These are phyloP conservation scores for Dryas octopetala DNA, from an alignment of 306 rosid genomes.

Conservation along the genomic window DNA sequence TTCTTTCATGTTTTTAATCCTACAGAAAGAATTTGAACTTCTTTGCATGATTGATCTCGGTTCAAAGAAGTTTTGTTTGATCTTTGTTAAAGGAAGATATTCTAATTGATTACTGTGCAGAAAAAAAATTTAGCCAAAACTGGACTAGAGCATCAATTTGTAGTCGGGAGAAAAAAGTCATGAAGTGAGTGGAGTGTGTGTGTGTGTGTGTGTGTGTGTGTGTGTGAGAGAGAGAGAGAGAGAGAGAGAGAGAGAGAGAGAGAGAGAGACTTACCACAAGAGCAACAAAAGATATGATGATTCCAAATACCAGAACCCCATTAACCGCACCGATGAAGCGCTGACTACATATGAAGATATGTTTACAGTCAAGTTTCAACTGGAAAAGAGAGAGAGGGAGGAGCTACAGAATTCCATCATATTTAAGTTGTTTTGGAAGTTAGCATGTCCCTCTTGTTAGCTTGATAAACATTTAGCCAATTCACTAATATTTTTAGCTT, in stretches of 20 bases:
- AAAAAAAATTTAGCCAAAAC: background rate
- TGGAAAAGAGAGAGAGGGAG: background rate
- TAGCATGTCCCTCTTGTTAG: background rate
- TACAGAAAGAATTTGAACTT: too few relatives aligned
- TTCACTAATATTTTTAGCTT: background rate
- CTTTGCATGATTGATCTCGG: background rate
- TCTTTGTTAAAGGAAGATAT: background rate
- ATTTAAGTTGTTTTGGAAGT: background rate
- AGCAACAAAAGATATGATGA: constrained; percentile 61
- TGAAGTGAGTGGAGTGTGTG: constrained; percentile 5
- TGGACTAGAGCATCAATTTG: background rate
- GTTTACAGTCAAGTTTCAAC: constrained; percentile 18
- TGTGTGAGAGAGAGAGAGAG: too few relatives aligned
- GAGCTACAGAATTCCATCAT: background rate
- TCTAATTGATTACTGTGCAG: background rate
- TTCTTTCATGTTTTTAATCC: too few relatives aligned
- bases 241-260: background rate
- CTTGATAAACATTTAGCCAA: background rate
- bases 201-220: too few relatives aligned
- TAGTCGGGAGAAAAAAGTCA: background rate
- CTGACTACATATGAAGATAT: constrained; percentile 58
- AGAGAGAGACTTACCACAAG: constrained; percentile 60
- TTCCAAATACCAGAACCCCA: constrained; percentile 63
- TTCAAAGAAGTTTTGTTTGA: background rate
- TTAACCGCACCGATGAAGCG: constrained; percentile 69